A percentile compares a stretch with the other conserved stretches of the same genome.
Evolutionary conservation across 495 filamentous ascomycete genomes (phyloP).

Genomic region (Xylaria curta): DNA sequence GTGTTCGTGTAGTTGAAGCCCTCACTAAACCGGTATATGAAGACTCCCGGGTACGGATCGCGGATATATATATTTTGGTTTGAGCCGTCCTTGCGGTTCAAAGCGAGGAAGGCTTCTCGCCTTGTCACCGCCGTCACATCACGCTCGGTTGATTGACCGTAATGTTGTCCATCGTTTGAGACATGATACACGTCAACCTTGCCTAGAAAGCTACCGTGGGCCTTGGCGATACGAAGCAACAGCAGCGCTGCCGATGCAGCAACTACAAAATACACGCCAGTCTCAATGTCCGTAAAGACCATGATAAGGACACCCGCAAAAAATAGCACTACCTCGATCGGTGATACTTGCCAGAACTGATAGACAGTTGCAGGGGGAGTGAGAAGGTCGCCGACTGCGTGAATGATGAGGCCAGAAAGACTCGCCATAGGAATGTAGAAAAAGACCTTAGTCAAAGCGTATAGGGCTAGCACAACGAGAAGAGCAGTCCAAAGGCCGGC

Average conservation of each 20-base stretch:
- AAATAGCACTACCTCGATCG: conserved; percentile 59
- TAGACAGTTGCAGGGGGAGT: conserved; percentile 54
- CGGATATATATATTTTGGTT: conserved; percentile 48
- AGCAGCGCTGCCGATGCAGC: conserved; percentile 40
- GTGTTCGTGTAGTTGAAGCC: conserved; percentile 61
- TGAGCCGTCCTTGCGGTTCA: conserved; percentile 49
- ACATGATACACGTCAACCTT: conserved; percentile 34
- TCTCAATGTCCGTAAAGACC: conserved; percentile 58
- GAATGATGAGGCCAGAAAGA: conserved; percentile 59
- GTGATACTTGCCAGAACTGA: conserved; percentile 59
- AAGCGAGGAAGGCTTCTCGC: conserved; percentile 51
- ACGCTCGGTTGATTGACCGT: neutral
- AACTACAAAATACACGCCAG: conserved; percentile 59
- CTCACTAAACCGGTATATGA: conserved; percentile 59
- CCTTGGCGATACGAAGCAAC: conserved; percentile 48
- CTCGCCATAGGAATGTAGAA: conserved; percentile 56
- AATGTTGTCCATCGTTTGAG: neutral
- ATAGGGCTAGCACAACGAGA: conserved; percentile 58
- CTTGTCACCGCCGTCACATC: conserved; percentile 26
- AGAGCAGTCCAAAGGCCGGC: conserved; percentile 60
- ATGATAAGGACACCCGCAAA: conserved; percentile 58
- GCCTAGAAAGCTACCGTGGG: conserved; percentile 51
- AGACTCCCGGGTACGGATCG: conserved; percentile 55
- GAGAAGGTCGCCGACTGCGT: conserved; percentile 59
- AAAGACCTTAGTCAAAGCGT: conserved; percentile 59